Evolutionary conservation across 164 flowering plant genomes (phyloP).

Genomic region (Saururus chinensis): DNA sequence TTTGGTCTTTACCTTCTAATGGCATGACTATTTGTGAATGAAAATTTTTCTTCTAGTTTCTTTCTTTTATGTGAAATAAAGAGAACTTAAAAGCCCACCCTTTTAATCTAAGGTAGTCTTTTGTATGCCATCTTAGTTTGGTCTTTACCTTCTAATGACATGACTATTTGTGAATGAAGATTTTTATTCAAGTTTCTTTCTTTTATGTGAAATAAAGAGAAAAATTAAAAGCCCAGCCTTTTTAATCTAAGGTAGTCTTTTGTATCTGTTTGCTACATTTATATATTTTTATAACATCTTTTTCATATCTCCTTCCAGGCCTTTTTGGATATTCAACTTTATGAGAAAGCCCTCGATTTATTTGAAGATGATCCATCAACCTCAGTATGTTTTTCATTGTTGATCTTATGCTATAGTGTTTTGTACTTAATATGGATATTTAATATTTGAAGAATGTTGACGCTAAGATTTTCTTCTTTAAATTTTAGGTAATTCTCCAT

Average conservation of each 20-base stretch:
- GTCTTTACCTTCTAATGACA: too few relatives aligned
- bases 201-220: too few relatives aligned
- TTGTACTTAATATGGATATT: background rate
- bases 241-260: background rate
- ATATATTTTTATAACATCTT: background rate
- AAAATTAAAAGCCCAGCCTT: too few relatives aligned
- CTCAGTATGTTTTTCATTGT: conserved; percentile 41
- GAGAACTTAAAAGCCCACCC: too few relatives aligned
- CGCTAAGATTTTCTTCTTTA: conserved; percentile 4
- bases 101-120: background rate
- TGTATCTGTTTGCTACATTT: background rate
- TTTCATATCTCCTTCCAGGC: conserved; percentile 26
- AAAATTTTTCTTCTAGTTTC: too few relatives aligned
- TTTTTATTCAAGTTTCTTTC: too few relatives aligned
- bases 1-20: too few relatives aligned
- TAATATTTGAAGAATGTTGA: too few relatives aligned
- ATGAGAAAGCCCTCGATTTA: conserved; percentile 85
- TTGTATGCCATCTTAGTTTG: background rate
- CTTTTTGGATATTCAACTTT: conserved; percentile 76
- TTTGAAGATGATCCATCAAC: conserved; percentile 86
- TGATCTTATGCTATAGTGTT: conserved; percentile 1
- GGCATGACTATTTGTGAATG: too few relatives aligned
- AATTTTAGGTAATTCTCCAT: conserved; percentile 64
- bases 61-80: too few relatives aligned
- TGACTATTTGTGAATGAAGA: too few relatives aligned